Evolutionary conservation across 257 asterid species (phyloP).

Genomic region (Ajuga chamaepitys): DNA sequence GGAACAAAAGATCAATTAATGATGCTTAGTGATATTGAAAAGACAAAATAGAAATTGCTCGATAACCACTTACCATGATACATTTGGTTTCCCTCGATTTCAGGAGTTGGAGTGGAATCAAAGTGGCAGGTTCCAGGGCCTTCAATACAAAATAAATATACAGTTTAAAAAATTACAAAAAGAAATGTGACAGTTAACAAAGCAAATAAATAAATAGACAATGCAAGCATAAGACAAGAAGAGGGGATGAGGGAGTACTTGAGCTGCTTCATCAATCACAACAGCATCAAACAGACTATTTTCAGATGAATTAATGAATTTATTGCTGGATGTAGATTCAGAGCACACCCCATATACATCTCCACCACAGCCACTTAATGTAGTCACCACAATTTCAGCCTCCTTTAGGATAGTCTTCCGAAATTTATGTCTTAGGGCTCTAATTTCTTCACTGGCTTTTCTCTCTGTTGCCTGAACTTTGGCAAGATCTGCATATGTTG

Average conservation of each 20-base stretch:
- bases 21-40: slow-evolving; percentile 10
- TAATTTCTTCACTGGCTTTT: slow-evolving; percentile 71
- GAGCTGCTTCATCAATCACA: slow-evolving; percentile 99
- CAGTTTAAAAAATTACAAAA: slow-evolving; percentile 17
- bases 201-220: slow-evolving; percentile 16
- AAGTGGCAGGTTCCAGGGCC: slow-evolving; percentile 98
- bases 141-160: slow-evolving; percentile 16
- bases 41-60: slow-evolving; percentile 4
- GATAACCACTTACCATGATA: slow-evolving; percentile 63
- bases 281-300: slow-evolving; percentile 85
- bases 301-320: slow-evolving; percentile 61
- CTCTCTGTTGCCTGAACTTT: slow-evolving; percentile 69
- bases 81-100: slow-evolving; percentile 87
- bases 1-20: slow-evolving; percentile 14
- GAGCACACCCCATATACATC: slow-evolving; percentile 89
- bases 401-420: slow-evolving; percentile 79
- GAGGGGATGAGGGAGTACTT: slow-evolving; percentile 40
- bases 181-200: slow-evolving; percentile 12
- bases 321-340: slow-evolving; percentile 63
- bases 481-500: slow-evolving; percentile 60
- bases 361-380: slow-evolving; percentile 99
- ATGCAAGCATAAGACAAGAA: slow-evolving; percentile 11
- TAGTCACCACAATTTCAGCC: slow-evolving; percentile 93
- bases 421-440: slow-evolving; percentile 74
- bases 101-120: slow-evolving; percentile 96